A percentile compares a stretch with the other conserved stretches of the same genome.
These are phyloP conservation scores for Passalora sequoiae DNA, from an alignment of 2,329 filamentous ascomycete genomes.

Conservation along the genomic window DNA sequence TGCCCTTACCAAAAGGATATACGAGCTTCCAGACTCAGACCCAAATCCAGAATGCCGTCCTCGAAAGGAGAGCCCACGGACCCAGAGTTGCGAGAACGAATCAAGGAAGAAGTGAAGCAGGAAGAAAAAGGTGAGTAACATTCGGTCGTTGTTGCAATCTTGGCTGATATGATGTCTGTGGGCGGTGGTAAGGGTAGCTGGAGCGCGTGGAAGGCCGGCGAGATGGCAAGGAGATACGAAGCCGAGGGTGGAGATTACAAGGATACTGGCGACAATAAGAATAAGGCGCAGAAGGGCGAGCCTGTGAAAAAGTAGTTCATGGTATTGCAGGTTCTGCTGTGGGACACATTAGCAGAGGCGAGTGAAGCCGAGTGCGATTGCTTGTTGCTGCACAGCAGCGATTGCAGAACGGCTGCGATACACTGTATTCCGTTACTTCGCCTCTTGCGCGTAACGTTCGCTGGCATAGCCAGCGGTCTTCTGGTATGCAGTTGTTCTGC, in stretches of 20 bases:
- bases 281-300: slow-evolving; percentile 28
- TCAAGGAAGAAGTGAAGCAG: slow-evolving; percentile 33
- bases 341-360: no score
- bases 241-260: slow-evolving; percentile 31
- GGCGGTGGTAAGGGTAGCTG: slow-evolving; percentile 30
- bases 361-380: no score
- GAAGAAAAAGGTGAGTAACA: slow-evolving; percentile 30
- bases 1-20: no score
- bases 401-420: no score
- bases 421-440: no score
- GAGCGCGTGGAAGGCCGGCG: slow-evolving; percentile 32
- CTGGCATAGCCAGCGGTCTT: no score
- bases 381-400: no score
- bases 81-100: slow-evolving; percentile 30
- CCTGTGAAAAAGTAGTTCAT: slow-evolving; percentile 31
- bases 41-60: no score
- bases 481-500: no score
- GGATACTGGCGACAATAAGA: slow-evolving; percentile 29
- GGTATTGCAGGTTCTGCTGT: no score
- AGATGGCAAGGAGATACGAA: slow-evolving; percentile 31
- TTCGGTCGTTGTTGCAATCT: not conserved
- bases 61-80: slow-evolving; percentile 33
- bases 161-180: slow-evolving; percentile 7
- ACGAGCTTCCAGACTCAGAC: no score
- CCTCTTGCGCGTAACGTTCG: no score